Evolutionary conservation across 768 basidiomycete species (phyloP), one percentile per base, ranked within the genome.

Genomic region (Tephrocybe sp.): DNA sequence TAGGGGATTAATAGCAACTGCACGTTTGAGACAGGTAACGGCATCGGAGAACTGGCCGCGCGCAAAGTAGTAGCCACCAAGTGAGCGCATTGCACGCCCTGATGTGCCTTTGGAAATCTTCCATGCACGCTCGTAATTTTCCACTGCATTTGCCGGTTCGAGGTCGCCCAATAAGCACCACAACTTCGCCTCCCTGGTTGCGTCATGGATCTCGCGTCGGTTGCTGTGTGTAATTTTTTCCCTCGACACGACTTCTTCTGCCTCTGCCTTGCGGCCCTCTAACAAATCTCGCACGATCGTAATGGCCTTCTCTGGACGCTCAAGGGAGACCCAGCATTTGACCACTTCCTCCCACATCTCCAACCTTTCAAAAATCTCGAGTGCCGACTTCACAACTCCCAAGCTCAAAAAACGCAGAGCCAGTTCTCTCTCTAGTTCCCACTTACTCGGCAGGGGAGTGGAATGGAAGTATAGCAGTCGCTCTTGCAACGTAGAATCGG

Each of bases 281-380:
- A 98, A 70, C 9, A 99, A 71, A 62, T 95, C 93, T 19, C 79
- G 79, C 31, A 98, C 91, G 63, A 99, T 81, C 2, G 72, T 65
- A 51, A 92, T 76, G 4, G 86, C 97, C 61, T 82, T 84, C 46
- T 91, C 90, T 9, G 78, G 79, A 56, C 80, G 72, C 56, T 95
- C 94, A 69, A 94, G 76, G 15, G 83, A 73, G 52, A 85, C 83
- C 75, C 88, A 91, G 67, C 95, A 98, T 54, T 79, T 76, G 36
- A 93, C 92, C 7, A 91, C 94, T 55, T 97, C 91, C 69, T 97
- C 97, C 94, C 94, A 99, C 93, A 97, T 93, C 70, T 98, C 94
- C 52, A 97, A 73, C 29, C 91, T 79, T 68, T 92, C 88, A 62
- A 93, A 98, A 47, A 97, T 94, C 65, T 89, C 94, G 42, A 98